A percentile compares a stretch with the other conserved stretches of the same genome.
Conservation (phyloP, 2,329 filamentous ascomycete genomes). For the Phaeosphaeria sp. region DNA sequence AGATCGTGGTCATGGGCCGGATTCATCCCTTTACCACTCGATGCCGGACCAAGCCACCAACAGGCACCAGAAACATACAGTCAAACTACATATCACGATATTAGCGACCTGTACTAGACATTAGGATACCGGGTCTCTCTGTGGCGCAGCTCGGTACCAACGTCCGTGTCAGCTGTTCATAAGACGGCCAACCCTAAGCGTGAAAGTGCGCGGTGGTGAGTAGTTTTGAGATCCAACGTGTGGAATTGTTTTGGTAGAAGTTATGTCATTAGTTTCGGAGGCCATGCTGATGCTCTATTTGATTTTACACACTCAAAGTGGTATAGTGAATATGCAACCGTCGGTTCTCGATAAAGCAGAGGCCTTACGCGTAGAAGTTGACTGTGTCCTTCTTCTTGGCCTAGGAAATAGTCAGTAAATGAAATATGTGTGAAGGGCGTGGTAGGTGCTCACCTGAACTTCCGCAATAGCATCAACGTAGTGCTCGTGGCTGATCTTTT, state of each 20-base stretch:
- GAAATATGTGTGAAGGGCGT: neutral
- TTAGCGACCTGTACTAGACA: neutral
- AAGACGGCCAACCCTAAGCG: neutral
- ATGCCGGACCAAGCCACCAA: neutral
- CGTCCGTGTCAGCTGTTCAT: neutral
- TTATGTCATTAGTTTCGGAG: conserved; percentile 17
- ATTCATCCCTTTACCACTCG: neutral
- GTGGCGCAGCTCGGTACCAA: neutral
- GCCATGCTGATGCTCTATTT: conserved; percentile 36
- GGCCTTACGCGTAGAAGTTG: conserved; percentile 50
- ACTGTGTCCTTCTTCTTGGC: conserved; percentile 87
- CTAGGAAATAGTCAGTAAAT: conserved; percentile 21
- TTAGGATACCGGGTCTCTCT: neutral
- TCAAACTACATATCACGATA: neutral
- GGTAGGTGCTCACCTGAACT: conserved; percentile 69
- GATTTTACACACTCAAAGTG: conserved; percentile 41
- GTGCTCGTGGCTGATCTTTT: conserved; percentile 97
- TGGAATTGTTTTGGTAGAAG: neutral
- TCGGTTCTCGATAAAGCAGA: conserved; percentile 1
- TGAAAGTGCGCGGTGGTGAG: neutral
- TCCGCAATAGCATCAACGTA: conserved; percentile 98
- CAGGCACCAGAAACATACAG: neutral
- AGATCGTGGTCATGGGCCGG: neutral
- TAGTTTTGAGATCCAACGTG: neutral
- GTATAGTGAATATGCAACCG: conserved; percentile 31